phyloP scores from a whole-genome alignment of 2,329 filamentous ascomycete genomes.

The Beauveria medogensis region DNA sequence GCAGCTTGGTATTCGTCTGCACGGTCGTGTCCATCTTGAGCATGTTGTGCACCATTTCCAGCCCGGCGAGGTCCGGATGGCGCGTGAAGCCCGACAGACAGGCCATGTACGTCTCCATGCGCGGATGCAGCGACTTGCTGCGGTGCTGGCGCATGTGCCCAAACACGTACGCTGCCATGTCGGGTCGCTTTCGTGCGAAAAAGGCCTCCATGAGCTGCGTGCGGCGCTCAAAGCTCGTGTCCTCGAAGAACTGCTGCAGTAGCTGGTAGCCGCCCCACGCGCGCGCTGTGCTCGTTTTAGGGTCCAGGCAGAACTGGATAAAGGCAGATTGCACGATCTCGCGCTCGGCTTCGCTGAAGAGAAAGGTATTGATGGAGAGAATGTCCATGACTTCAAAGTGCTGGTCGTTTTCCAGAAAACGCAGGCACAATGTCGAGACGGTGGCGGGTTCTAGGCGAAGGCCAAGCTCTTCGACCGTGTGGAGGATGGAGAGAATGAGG shows the following conservation, averaged over 20 bases:
- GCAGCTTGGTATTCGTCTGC: constrained; percentile 64
- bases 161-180: constrained; percentile 82
- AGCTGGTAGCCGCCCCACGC: constrained; percentile 60
- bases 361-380: constrained; percentile 64
- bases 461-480: constrained; percentile 62
- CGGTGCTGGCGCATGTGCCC: constrained; percentile 84
- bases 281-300: constrained; percentile 51
- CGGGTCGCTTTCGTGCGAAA: constrained; percentile 66
- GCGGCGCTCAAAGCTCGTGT: constrained; percentile 57
- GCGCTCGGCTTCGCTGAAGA: constrained; percentile 64
- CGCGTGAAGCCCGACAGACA: constrained; percentile 69
- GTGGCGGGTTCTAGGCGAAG: constrained; percentile 66
- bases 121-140: constrained; percentile 56
- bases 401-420: constrained; percentile 70
- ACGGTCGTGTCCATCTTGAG: constrained; percentile 84
- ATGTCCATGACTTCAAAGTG: constrained; percentile 73
- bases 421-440: constrained; percentile 61
- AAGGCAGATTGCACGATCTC: constrained; percentile 58
- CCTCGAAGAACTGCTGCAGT: constrained; percentile 56
- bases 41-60: constrained; percentile 82
- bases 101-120: constrained; percentile 63
- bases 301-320: constrained; percentile 58
- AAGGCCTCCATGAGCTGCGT: constrained; percentile 73
- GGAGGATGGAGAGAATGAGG: constrained; percentile 63
- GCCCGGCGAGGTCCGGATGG: constrained; percentile 45